These are phyloP conservation scores for Kitagawia praeruptora DNA, from an alignment of 129 eudicot species.

Conservation along the genomic window DNA sequence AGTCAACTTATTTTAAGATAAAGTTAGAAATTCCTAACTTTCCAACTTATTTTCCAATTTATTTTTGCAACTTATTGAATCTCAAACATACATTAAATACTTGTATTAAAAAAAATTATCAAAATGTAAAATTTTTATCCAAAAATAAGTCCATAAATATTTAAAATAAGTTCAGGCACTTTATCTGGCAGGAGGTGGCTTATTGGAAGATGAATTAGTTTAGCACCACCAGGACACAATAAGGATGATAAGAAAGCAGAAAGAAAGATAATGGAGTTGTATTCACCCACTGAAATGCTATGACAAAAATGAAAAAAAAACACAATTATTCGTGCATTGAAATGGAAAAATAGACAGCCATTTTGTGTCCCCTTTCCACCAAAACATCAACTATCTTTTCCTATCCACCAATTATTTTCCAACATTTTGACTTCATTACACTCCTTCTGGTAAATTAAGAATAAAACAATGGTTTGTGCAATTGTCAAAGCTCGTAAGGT, in stretches of 20 bases:
- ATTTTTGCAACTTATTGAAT: no score
- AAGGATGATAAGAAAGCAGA: neutral
- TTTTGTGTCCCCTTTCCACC: neutral
- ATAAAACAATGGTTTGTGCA: neutral
- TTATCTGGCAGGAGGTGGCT: neutral
- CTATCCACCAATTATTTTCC: neutral
- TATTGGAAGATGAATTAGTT: constrained; percentile 3
- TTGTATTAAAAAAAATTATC: no score
- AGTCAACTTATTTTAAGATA: no score
- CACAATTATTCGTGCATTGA: neutral
- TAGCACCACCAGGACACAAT: neutral
- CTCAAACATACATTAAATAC: no score
- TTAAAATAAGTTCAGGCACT: no score
- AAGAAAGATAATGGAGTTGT: neutral
- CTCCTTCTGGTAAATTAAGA: neutral
- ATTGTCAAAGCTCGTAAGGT: neutral
- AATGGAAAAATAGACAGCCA: neutral
- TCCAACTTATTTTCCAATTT: no score
- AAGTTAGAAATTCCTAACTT: no score
- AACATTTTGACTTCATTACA: neutral
- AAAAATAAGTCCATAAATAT: no score
- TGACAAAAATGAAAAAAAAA: neutral
- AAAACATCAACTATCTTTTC: neutral
- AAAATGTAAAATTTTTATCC: no score
- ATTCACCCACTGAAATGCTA: neutral